phyloP scores from a whole-genome alignment of 257 asterid genomes.

The Salvia hispanica region DNA sequence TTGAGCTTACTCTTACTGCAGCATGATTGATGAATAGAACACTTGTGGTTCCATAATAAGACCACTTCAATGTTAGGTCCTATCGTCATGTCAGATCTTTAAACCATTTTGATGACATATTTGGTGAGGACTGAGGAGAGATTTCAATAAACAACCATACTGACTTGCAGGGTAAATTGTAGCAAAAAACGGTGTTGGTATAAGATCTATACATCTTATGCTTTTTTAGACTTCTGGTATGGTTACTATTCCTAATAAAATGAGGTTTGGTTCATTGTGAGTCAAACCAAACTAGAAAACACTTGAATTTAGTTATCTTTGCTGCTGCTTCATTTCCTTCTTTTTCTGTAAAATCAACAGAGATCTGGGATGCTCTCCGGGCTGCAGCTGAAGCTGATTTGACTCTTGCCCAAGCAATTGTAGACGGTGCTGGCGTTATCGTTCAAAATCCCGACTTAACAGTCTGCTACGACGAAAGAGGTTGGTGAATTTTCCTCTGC shows the following conservation, averaged over 20 bases:
- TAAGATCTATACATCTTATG: not conserved
- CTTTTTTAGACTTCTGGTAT: not conserved
- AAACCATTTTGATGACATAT: not conserved
- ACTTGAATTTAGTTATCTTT: not conserved
- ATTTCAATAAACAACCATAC: slow-evolving; percentile 1
- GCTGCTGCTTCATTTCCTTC: not conserved
- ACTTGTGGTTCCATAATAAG: not conserved
- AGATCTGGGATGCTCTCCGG: slow-evolving; percentile 95
- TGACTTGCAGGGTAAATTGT: not conserved
- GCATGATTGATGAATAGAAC: not conserved
- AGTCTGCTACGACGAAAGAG: slow-evolving; percentile 84
- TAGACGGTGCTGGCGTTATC: slow-evolving; percentile 83
- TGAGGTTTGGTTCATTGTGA: not conserved
- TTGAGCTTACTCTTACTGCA: slow-evolving; percentile 16
- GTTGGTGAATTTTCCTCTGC: slow-evolving; percentile 34
- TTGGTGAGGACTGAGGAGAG: not conserved
- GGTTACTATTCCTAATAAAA: slow-evolving; percentile 3
- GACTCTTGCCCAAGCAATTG: slow-evolving; percentile 72
- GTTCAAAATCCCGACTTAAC: slow-evolving; percentile 79
- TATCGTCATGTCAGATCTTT: not conserved
- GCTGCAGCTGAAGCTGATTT: slow-evolving; percentile 90
- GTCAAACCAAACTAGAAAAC: not conserved
- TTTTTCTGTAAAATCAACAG: slow-evolving; percentile 38
- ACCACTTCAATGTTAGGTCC: not conserved
- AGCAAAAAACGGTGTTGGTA: not conserved